Conservation (phyloP, 2,329 filamentous ascomycete species). For the Coniella vitis region DNA sequence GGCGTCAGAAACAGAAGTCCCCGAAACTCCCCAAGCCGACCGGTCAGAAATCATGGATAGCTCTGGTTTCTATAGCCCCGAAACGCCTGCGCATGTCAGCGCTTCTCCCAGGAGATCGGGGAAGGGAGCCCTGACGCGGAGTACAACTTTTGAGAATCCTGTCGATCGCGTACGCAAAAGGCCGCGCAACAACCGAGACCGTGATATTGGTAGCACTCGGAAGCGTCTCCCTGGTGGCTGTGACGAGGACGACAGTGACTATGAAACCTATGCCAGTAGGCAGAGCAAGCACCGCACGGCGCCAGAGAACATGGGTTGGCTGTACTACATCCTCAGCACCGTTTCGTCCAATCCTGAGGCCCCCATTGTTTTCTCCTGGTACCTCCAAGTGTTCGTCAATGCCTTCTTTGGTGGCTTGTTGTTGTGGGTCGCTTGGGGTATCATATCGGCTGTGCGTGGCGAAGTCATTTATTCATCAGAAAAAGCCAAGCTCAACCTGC, state of each 20-base stretch:
- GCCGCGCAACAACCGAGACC: conserved; percentile 44
- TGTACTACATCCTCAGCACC: conserved; percentile 39
- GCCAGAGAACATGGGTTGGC: conserved; percentile 27
- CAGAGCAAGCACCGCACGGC: conserved; percentile 22
- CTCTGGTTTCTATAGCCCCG: conserved; percentile 20
- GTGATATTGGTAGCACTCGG: conserved; percentile 44
- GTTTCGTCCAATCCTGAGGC: conserved; percentile 52
- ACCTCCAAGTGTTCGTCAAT: conserved; percentile 58
- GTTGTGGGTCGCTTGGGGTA: conserved; percentile 61
- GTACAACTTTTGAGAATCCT: conserved; percentile 32
- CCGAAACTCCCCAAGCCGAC: conserved; percentile 47
- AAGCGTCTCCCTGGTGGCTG: conserved; percentile 38
- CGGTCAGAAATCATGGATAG: conserved; percentile 25
- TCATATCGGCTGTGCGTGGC: conserved; percentile 62
- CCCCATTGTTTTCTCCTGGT: conserved; percentile 52
- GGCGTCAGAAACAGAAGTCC: conserved; percentile 45
- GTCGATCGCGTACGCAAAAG: conserved; percentile 46
- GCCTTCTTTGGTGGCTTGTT: conserved; percentile 48
- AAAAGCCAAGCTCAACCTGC: conserved; percentile 59
- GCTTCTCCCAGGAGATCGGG: conserved; percentile 40
- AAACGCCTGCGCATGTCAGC: conserved; percentile 21
- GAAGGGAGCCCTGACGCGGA: conserved; percentile 55
- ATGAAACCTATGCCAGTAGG: conserved; percentile 22
- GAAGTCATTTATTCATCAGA: conserved; percentile 70
- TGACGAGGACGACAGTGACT: conserved; percentile 43